Evolutionary conservation across 805 yeast species (phyloP).

Genomic region (Saturnispora saitoi): DNA sequence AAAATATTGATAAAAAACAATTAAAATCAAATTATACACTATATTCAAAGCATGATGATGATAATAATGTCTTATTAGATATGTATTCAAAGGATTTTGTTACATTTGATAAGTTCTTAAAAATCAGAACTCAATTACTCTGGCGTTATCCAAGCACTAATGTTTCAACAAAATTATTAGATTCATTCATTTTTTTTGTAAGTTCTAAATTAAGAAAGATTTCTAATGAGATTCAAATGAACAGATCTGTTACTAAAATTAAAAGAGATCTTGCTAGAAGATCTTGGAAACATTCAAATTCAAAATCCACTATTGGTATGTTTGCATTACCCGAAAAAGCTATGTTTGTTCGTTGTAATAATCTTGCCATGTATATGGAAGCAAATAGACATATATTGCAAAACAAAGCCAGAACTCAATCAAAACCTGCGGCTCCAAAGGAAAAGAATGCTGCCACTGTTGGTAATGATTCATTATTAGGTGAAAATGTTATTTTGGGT

Average conservation of each 20-base stretch:
- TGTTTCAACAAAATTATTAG: constrained; percentile 68
- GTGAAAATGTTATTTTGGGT: constrained; percentile 55
- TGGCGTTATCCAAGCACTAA: constrained; percentile 81
- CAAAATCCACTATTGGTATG: constrained; percentile 56
- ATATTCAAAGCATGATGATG: constrained; percentile 42
- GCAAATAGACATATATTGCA: constrained; percentile 75
- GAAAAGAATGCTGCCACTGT: constrained; percentile 59
- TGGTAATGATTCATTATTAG: constrained; percentile 82
- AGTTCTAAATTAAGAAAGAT: constrained; percentile 36
- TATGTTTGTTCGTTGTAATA: constrained; percentile 69
- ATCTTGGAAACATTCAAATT: constrained; percentile 72
- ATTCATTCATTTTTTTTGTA: constrained; percentile 65
- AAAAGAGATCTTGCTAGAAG: constrained; percentile 84
- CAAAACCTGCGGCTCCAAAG: constrained; percentile 11
- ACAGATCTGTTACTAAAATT: constrained; percentile 53
- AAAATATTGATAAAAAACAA: constrained; percentile 68
- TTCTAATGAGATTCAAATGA: constrained; percentile 15
- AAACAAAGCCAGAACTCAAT: constrained; percentile 2
- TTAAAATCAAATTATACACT: constrained; percentile 61
- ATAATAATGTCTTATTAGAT: constrained; percentile 51
- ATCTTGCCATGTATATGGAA: constrained; percentile 76
- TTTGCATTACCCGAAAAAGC: constrained; percentile 63
- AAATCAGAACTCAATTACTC: constrained; percentile 74
- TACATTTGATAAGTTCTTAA: constrained; percentile 60
- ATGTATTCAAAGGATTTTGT: constrained; percentile 61